Evolutionary conservation across 129 eudicot genomes (phyloP).

Genomic region (Lonicera japonica): DNA sequence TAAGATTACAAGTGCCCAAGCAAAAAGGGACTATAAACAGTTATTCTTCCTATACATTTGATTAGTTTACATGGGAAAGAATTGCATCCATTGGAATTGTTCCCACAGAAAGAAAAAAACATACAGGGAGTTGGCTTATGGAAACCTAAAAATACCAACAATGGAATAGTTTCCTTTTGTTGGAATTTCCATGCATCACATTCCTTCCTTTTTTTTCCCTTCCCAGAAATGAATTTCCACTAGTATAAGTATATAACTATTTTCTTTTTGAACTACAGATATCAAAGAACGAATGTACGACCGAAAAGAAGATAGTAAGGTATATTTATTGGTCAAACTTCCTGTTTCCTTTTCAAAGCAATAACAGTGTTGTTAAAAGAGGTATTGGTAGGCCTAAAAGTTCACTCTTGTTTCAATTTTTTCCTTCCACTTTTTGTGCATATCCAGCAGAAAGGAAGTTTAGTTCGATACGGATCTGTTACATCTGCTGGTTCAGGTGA

Average conservation of each 20-base stretch:
- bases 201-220: neutral
- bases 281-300: conserved; percentile 46
- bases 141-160: too few species aligned
- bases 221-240: neutral
- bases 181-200: neutral
- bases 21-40: neutral
- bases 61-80: too few species aligned
- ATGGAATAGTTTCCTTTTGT: too few species aligned
- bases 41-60: neutral
- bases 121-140: too few species aligned
- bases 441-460: conserved; percentile 39
- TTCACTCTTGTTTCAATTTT: conserved; percentile 11
- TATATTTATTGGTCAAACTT: conserved; percentile 27
- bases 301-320: conserved; percentile 55
- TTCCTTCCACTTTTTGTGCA: conserved; percentile 8
- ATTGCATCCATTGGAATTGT: too few species aligned
- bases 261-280: conserved; percentile 36
- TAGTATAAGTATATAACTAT: conserved; percentile 8
- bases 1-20: neutral
- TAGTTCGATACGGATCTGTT: conserved; percentile 61
- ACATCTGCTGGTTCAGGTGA: conserved; percentile 69
- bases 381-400: neutral
- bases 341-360: too few species aligned
- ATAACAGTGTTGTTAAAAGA: neutral
- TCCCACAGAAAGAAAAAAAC: too few species aligned